Conservation (phyloP, 2,329 filamentous ascomycete genomes). For the Nemania sp. region DNA sequence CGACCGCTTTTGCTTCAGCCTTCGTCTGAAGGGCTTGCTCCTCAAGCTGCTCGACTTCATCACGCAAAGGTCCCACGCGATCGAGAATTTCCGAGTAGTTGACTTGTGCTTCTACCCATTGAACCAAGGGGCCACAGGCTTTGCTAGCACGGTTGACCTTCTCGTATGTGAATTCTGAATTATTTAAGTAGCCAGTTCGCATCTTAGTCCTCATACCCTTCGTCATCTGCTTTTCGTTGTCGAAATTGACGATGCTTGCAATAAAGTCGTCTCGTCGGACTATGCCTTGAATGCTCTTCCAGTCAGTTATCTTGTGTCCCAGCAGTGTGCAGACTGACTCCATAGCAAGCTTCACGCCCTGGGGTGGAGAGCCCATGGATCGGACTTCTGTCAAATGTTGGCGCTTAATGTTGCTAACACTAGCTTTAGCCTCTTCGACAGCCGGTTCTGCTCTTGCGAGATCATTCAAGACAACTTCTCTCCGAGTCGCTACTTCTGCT, state of each 20-base stretch:
- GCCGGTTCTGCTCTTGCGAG: slow-evolving; percentile 92
- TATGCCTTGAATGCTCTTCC: slow-evolving; percentile 91
- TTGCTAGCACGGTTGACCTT: slow-evolving; percentile 96
- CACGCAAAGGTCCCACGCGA: slow-evolving; percentile 89
- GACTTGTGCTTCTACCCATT: slow-evolving; percentile 97
- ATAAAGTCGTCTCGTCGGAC: slow-evolving; percentile 97
- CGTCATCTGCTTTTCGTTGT: slow-evolving; percentile 97
- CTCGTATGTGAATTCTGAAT: slow-evolving; percentile 96
- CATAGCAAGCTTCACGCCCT: slow-evolving; percentile 89
- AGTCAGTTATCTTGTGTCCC: slow-evolving; percentile 88
- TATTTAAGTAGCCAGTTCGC: slow-evolving; percentile 90
- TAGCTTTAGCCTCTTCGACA: slow-evolving; percentile 91
- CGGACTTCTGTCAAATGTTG: slow-evolving; percentile 97
- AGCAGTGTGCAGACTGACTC: slow-evolving; percentile 97
- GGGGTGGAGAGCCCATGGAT: slow-evolving; percentile 93
- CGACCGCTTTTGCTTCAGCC: slow-evolving; percentile 90
- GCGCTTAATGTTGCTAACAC: slow-evolving; percentile 98
- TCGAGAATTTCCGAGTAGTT: slow-evolving; percentile 98
- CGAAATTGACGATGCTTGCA: slow-evolving; percentile 95
- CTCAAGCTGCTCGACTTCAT: slow-evolving; percentile 89
- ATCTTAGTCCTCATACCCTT: slow-evolving; percentile 84
- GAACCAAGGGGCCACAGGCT: slow-evolving; percentile 94
- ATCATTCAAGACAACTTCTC: slow-evolving; percentile 86
- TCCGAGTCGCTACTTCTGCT: slow-evolving; percentile 83
- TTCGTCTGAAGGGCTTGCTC: slow-evolving; percentile 91